Percentiles rank a stretch among this genome's conserved stretches.
Evolutionary conservation across 805 yeast genomes (phyloP).

Genomic region (Komagataella populi): DNA sequence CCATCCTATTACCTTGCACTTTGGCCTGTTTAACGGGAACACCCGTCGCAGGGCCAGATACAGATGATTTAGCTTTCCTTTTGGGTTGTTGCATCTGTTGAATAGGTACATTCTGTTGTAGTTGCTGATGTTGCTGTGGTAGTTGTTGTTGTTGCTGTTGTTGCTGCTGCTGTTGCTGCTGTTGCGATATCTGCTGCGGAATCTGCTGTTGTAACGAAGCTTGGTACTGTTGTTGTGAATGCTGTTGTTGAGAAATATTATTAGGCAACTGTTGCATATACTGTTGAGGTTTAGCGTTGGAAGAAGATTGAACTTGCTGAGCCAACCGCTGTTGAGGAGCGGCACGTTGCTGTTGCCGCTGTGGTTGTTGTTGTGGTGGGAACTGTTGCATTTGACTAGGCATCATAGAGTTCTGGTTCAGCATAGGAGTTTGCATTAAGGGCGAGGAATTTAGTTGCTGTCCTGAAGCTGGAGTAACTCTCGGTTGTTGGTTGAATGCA

Average conservation of each 20-base stretch:
- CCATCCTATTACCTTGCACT: constrained; percentile 2
- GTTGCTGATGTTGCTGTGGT: constrained; percentile 17
- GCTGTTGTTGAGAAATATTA: constrained; percentile 4
- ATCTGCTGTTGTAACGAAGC: constrained; percentile 8
- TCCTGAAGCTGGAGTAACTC: neutral
- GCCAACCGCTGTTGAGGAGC: constrained; percentile 3
- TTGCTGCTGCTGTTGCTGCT: constrained; percentile 3
- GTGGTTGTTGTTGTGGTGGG: constrained; percentile 13
- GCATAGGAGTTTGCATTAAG: constrained; percentile 5
- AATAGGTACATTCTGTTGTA: constrained; percentile 12
- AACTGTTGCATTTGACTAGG: constrained; percentile 14
- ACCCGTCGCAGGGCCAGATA: neutral
- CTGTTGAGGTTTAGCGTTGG: constrained; percentile 2
- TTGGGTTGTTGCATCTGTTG: constrained; percentile 10
- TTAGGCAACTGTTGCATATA: neutral
- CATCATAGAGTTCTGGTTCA: constrained; percentile 3
- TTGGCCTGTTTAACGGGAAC: neutral
- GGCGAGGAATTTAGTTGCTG: neutral
- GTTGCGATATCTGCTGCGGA: constrained; percentile 12
- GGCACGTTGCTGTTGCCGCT: constrained; percentile 5
- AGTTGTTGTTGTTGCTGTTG: constrained; percentile 6
- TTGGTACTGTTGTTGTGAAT: constrained; percentile 8
- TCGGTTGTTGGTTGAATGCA: constrained; percentile 3
- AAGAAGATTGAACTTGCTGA: constrained; percentile 1
- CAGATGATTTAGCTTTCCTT: neutral